Evolutionary conservation across 202 grass and related monocot species (phyloP), one percentile per base, ranked within the genome.

Genomic region (Panicum virgatum): DNA sequence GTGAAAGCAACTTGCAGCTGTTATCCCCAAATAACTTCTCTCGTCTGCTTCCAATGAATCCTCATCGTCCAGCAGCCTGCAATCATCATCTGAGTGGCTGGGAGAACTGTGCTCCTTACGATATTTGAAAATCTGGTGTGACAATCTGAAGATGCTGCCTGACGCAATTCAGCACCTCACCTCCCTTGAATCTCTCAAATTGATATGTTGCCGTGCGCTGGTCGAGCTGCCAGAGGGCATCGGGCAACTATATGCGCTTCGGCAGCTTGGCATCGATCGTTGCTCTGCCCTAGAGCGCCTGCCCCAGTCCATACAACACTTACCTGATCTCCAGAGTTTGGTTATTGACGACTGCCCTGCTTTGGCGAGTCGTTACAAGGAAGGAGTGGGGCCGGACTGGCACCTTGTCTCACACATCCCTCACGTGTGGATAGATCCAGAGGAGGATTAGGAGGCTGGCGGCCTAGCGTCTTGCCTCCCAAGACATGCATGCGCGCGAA

Each of bases 341-440:
- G 0, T 2, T 4, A 59, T 71, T n/a, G n/a, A n/a, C n/a, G n/a
- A n/a, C n/a, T n/a, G n/a, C n/a, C n/a, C n/a, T n/a, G 0, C 16
- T 48, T 38, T 79, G 62, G n/a, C 8, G 1, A 38, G 23, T 13
- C n/a, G 61, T 40, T 67, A 7, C 34, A 7, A 65, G 45, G 3
- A 39, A 66, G 46, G 32, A 53, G 30, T 6, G 22, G 57, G 74
- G 5, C 15, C 66, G 8, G 62, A 68, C n/a, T 56, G 47, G 34
- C 77, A 54, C 34, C 47, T 67, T 52, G 11, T 80, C 5, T 79
- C 77, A 23, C 77, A 30, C 38, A 68, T 67, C 27, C 66, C 66
- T 47, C 25, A 68, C 12, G 19, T 25, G 39, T 20, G 4, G 36
- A 37, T 38, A 42, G 1, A 8, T 42, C 7, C 7, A n/a, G 3